Base-by-base conservation (phyloP, 805 yeast genomes). In the Lipomyces mesembrius region DNA sequence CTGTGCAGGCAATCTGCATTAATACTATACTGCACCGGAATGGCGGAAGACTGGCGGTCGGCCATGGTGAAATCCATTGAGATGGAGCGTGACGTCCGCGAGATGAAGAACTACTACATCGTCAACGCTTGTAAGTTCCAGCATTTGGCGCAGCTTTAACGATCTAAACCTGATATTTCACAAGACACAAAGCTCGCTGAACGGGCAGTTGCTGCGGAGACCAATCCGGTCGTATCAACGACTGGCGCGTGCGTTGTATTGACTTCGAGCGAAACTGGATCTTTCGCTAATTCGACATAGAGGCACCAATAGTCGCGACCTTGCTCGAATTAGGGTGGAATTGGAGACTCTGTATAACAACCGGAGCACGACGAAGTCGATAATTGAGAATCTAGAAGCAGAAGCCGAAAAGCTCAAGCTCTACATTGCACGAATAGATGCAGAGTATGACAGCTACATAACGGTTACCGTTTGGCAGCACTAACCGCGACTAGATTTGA, bases 11-110 rank as follows among this genome's bases (percentile, higher is more conserved):
- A 29, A 29, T 29, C 32, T 29, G 32, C 32, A 29, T 29, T 29
- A 29, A 5, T 29, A 29, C 32, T 5, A 37, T 37, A 37, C 11
- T 11, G 39, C 39, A 14, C 39, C 27, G 14, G 3, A 52, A 52
- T 52, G 55, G 55, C 55, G 17, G 43, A 55, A 11, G 66, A 66
- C 52, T 66, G 69, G 69, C 54, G 57, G 12, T 14, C 34, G 25
- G 8, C 61, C 6, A 14, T 65, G 22, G 56, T 57, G 2, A 59
- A 54, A 2, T 59, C 59, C 37, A 37, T 66, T 39, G 63, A 61
- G 17, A 20, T 27, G 27, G 68, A 71, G 46, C 63, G 76, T 7
- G 76, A 74, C 49, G 52, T 22, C 8, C 65, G 70, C 11, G 76
- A 72, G 57, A 64, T 68, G 60, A 64, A 55, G 54, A 59, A 59